A percentile compares a stretch with the other conserved stretches of the same genome.
Conservation (phyloP, 768 basidiomycete genomes). For the Sarcodon sp. region DNA sequence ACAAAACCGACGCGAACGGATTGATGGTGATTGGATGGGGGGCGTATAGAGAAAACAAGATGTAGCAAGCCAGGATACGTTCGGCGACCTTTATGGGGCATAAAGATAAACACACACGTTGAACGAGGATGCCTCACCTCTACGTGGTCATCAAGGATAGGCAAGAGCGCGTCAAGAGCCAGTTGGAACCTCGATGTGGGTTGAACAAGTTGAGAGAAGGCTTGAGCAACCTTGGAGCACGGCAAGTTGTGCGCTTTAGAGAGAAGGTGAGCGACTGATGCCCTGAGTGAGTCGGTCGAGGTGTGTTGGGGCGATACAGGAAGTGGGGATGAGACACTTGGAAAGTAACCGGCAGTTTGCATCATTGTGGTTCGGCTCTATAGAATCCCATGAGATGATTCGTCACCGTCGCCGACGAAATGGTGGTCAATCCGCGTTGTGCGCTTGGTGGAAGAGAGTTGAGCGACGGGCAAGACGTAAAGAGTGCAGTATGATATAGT, state of each 20-base stretch:
- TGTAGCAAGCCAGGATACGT: constrained; percentile 68
- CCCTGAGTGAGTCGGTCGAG: constrained; percentile 34
- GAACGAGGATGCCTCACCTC: constrained; percentile 32
- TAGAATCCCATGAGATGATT: too few species aligned
- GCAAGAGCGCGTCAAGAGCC: constrained; percentile 71
- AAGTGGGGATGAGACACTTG: constrained; percentile 12
- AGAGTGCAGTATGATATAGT: too few species aligned
- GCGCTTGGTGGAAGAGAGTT: too few species aligned
- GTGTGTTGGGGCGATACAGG: constrained; percentile 14
- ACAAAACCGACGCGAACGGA: constrained; percentile 67
- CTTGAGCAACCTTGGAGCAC: constrained; percentile 66
- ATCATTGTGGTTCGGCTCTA: not conserved
- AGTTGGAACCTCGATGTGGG: constrained; percentile 71
- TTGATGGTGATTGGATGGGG: constrained; percentile 72
- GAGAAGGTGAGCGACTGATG: constrained; percentile 58
- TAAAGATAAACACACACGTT: not conserved
- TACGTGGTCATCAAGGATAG: constrained; percentile 43
- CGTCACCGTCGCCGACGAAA: too few species aligned
- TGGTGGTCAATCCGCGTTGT: too few species aligned
- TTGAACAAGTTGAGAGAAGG: constrained; percentile 65
- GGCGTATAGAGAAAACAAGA: constrained; percentile 69
- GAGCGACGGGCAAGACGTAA: too few species aligned
- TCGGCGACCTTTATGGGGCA: constrained; percentile 40
- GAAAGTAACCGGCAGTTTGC: not conserved
- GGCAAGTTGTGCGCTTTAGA: constrained; percentile 54